Evolutionary conservation across 352 stramenopile genomes (phyloP), one percentile per base, ranked within the genome.

Genomic region (Pseudoperonospora humuli): DNA sequence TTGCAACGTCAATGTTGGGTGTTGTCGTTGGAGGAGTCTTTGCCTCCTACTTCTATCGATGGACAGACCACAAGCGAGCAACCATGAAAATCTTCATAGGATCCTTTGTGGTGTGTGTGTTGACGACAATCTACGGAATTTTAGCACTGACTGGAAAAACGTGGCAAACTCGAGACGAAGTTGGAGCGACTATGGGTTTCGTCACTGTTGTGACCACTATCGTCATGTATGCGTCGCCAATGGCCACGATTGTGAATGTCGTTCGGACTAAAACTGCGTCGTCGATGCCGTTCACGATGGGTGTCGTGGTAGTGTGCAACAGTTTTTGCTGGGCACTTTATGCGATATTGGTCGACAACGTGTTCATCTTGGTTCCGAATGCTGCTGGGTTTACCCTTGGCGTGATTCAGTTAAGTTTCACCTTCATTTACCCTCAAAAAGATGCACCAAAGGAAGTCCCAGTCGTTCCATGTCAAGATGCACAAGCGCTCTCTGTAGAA

Each of bases 221-320:
- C 19, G 39, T 67, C 9, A 45, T 81, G 37, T 86, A 78, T 38
- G 57, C 53, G 5, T 84, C 75, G 5, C 75, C 71, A 8, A 67
- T 87, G 42, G 55, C 59, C 1, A 70, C 59, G 5, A 69, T 87
- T 32, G 54, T 44, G 14, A 57, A 51, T 3, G 56, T 65, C 3
- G 24, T 65, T 23, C 41, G n/a, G 14, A 62, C 52, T 7, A 61
- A 62, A 28, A 52, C 39, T 6, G 42, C 50, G 20, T 50, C 56
- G 3, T 65, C 45, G 1, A 60, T 65, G 29, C 56, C 56, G 2
- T 51, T 65, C 26, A 56, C 40, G 9, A 46, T 65, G 44, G 49
- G 50, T 7, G 39, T 61, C 9, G 49, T 54, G 13, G 54, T 49
- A 34, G 33, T 50, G 3, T 38, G 47, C 24, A 61, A 54, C 20